Evolutionary conservation across 2,329 filamentous ascomycete species (phyloP), one percentile per base, ranked within the genome.

Genomic region (Pseudogymnoascus sp.): DNA sequence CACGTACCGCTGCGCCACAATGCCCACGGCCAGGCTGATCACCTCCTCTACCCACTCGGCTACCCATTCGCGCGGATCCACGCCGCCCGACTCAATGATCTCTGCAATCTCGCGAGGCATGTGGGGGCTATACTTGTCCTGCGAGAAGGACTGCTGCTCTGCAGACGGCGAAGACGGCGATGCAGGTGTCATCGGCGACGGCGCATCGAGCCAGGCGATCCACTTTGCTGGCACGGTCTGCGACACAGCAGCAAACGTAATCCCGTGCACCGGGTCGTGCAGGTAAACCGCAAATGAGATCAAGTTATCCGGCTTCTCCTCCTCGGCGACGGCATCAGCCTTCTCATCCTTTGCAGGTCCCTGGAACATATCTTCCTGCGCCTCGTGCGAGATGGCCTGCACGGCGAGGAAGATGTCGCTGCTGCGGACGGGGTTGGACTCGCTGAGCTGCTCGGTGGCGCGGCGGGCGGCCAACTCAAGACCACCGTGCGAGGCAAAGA

Each of bases 401-500:
- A 99, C 88, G n/a, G 93, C 86, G 34, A 99, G 82, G 82, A 99
- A 99, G 66, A 99, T 90, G 74, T 99, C 91, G 64, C 90, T 96
- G 72, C 89, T 96, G 63, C 95, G 86, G 11, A 96, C 91, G 0
- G 95, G 93, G 74, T 97, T 97, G 43, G 82, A 84, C 74, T 96
- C 91, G 76, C 86, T 91, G 42, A 96, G 77, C 2, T 88, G 83
- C 75, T 96, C 87, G 0, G 89, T 88, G 0, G 92, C 92, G 62
- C 90, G 85, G 71, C 88, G 86, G 65, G 90, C 90, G 25, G 91
- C 93, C 69, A 86, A 83, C 75, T 93, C 89, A 2, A 97, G 75
- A 1, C 93, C 93, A 34, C 93, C 93, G 65, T 85, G 82, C 3
- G 86, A 77, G 0, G 87, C 82, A 70, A 95, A 96, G 79, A 91